Conservation (phyloP, 2,329 filamentous ascomycete genomes). For the Colletotrichum sp. region DNA sequence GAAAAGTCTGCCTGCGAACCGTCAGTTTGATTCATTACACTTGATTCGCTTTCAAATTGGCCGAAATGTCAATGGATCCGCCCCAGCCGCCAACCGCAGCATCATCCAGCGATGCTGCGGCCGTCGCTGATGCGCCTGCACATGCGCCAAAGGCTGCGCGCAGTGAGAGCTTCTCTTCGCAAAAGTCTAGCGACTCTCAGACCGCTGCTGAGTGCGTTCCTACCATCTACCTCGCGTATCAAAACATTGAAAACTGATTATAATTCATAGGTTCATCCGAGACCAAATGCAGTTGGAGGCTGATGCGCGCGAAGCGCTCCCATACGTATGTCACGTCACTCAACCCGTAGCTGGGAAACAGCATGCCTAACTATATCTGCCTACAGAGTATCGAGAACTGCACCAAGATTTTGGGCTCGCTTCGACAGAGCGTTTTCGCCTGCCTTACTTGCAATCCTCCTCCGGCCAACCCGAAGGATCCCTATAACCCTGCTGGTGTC, state of each 20-base stretch:
- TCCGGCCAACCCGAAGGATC: constrained; percentile 64
- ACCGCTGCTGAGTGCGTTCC: constrained; percentile 71
- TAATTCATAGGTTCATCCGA: constrained; percentile 73
- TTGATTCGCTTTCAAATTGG: background rate
- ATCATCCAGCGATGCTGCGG: constrained; percentile 25
- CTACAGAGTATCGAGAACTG: constrained; percentile 88
- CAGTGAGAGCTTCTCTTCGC: constrained; percentile 65
- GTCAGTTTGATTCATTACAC: background rate
- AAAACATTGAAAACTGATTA: background rate
- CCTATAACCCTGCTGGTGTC: constrained; percentile 78
- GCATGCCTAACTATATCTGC: background rate
- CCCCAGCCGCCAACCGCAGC: constrained; percentile 32
- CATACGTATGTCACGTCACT: constrained; percentile 71
- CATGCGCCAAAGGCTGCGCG: constrained; percentile 38
- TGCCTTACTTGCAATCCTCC: constrained; percentile 93
- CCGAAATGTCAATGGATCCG: constrained; percentile 44
- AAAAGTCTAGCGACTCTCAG: constrained; percentile 67
- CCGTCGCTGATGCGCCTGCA: constrained; percentile 16
- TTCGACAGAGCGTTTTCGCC: constrained; percentile 89
- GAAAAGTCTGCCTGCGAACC: background rate
- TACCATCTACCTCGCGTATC: background rate
- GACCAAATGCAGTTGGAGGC: constrained; percentile 90
- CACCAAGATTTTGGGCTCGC: constrained; percentile 85
- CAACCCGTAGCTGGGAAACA: background rate
- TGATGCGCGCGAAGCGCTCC: constrained; percentile 92